Evolutionary conservation across 1,139 yeast species (phyloP), one percentile per base, ranked within the genome.

Genomic region (Kodamaea sp.): DNA sequence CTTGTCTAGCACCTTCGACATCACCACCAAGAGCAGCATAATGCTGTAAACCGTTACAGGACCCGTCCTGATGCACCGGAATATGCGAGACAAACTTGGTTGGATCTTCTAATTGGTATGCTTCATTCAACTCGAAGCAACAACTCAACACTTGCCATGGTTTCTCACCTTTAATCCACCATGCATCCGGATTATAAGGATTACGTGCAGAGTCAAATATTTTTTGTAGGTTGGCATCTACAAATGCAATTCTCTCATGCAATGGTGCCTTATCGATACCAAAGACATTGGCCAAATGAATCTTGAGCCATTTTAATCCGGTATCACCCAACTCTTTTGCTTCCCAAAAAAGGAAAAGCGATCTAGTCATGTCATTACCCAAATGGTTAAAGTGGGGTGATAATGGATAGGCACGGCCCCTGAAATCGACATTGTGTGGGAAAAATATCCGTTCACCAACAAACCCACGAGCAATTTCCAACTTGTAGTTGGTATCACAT

Each of bases 1-100:
- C 98, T 63, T 90, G 96, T 36, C 73, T 74, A 0, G 97, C 98
- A 60, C 98, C 98, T 59, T 86, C 96, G 24, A 79, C 54, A 64
- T 92, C 97, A 62, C 97, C 97, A 53, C 97, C 98, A 31, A 92
- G 73, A 0, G 98, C 98, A 10, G 98, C 97, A 64, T 92, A 92
- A 64, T 92, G 98, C 62, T 92, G 98, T 43, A 92, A 72, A 6
- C 98, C 98, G 58, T 92, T 92, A 66, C 98, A 92, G 0, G 97
- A 87, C 50, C 98, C 98, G 64, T 92, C 98, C 64, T 89, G 97
- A 60, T 92, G 97, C 10, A 92, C 88, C 1, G 97, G 97, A 45
- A 88, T 78, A 53, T 85, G 88, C 2, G 95, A 84, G 22, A 83
- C 65, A 54, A 63, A 89, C 47, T 81, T 75, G 5, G 81, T 74